Evolutionary conservation across 2,329 filamentous ascomycete species (phyloP), one percentile per base, ranked within the genome.

Genomic region (Thelonectria olida): DNA sequence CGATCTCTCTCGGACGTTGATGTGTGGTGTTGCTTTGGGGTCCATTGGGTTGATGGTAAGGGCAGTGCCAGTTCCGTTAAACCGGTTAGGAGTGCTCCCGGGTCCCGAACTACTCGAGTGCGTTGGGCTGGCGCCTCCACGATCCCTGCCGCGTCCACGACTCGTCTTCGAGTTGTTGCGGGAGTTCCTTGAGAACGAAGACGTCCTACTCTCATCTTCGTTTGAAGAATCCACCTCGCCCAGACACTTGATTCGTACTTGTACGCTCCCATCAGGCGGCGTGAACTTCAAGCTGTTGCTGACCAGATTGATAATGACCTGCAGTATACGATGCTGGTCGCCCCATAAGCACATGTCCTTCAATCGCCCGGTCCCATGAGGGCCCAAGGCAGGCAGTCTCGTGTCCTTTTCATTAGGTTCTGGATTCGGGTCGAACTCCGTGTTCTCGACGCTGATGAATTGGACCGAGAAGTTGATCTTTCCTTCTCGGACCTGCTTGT

Each of bases 221-320:
- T 69, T 68, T 6, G 60, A 51, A 2, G 68, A 39, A 22, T 85
- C 84, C 1, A 81, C 76, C 71, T 92, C 90, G 7, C 89, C 86
- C 0, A 91, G 68, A 69, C 92, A 96, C 65, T 86, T 88, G 58
- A 97, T 93, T 7, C 88, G 86, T 8, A 97, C 85, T 23, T 88
- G 84, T 3, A 97, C 92, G 27, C 83, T 89, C 7, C 93, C 93
- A 1, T 89, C 89, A 7, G 87, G 76, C 0, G 92, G 91, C 0
- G 94, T 97, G 72, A 97, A 97, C 74, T 97, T 97, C 42, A 97
- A 80, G 74, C 91, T 92, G 79, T 97, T 97, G 76, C 91, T 94
- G 47, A 97, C 92, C 28, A 97, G 82, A 72, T 97, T 97, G 80
- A 96, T 97, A 47, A 97, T 87, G n/a, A 97, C 91, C 74, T 97